Conservation (phyloP, 305 asterid species). For the Fraxinus xanthoxyloides region DNA sequence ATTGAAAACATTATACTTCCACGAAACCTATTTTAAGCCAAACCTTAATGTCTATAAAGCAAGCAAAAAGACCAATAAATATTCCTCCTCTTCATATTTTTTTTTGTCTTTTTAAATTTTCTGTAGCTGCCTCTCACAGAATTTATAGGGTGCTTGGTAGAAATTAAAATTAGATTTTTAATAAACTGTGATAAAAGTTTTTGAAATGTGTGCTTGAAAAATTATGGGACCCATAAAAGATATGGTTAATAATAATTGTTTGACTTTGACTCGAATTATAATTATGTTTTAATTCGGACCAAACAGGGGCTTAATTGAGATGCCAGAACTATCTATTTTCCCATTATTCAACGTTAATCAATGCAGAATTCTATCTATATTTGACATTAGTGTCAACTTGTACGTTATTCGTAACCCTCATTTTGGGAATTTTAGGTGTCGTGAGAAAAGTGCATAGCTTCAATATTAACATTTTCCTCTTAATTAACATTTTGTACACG, state of each 20-base stretch:
- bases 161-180: no score
- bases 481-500: no score
- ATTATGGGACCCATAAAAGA: no score
- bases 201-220: no score
- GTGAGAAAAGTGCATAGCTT: not conserved
- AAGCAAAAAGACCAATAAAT: not conserved
- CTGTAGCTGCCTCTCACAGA: not conserved
- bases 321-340: not conserved
- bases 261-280: no score
- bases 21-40: conserved; percentile 40
- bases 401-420: not conserved
- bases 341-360: not conserved
- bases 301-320: not conserved
- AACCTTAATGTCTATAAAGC: conserved; percentile 35
- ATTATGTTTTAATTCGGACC: no score
- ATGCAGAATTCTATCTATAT: not conserved
- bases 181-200: no score
- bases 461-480: no score
- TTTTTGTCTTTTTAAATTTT: not conserved
- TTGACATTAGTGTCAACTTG: not conserved
- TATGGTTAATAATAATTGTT: no score
- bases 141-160: no score
- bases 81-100: not conserved
- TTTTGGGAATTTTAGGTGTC: not conserved
- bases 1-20: conserved; percentile 56